Evolutionary conservation across 1,284 basidiomycete species (phyloP).

Genomic region (Moesziomyces parantarcticus): DNA sequence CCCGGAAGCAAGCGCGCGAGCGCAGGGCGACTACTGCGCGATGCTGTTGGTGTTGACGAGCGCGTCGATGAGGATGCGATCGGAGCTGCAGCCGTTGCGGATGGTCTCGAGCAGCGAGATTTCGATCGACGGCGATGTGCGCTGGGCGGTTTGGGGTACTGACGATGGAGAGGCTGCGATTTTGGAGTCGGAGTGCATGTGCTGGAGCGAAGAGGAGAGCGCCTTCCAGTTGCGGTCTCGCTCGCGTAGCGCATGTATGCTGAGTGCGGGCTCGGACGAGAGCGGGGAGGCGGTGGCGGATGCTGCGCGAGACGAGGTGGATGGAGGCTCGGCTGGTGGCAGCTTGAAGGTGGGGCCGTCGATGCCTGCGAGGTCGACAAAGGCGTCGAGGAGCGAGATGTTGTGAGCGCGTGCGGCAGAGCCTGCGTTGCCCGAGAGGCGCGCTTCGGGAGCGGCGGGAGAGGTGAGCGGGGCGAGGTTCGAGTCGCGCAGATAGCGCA

Average conservation of each 20-base stretch:
- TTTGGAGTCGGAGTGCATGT: slow-evolving; percentile 17
- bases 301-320: background rate
- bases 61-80: slow-evolving; percentile 28
- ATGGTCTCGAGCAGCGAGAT: slow-evolving; percentile 22
- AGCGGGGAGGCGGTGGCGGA: background rate
- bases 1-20: no score
- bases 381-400: slow-evolving; percentile 43
- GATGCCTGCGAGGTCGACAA: slow-evolving; percentile 34
- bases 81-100: slow-evolving; percentile 23
- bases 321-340: slow-evolving; percentile 6
- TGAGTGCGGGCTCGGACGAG: slow-evolving; percentile 28
- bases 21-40: background rate
- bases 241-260: slow-evolving; percentile 39
- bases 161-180: background rate
- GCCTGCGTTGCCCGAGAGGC: slow-evolving; percentile 34
- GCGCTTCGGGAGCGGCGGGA: slow-evolving; percentile 26
- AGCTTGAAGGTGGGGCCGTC: slow-evolving; percentile 41
- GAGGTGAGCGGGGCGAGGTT: slow-evolving; percentile 39
- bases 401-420: slow-evolving; percentile 33
- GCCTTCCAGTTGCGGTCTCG: slow-evolving; percentile 41
- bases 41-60: slow-evolving; percentile 26
- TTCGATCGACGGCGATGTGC: slow-evolving; percentile 3
- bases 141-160: no score
- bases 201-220: slow-evolving; percentile 30
- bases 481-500: slow-evolving; percentile 33